Base-by-base conservation (phyloP, 1,139 yeast genomes). In the Saccharomycopsis hybrid region DNA sequence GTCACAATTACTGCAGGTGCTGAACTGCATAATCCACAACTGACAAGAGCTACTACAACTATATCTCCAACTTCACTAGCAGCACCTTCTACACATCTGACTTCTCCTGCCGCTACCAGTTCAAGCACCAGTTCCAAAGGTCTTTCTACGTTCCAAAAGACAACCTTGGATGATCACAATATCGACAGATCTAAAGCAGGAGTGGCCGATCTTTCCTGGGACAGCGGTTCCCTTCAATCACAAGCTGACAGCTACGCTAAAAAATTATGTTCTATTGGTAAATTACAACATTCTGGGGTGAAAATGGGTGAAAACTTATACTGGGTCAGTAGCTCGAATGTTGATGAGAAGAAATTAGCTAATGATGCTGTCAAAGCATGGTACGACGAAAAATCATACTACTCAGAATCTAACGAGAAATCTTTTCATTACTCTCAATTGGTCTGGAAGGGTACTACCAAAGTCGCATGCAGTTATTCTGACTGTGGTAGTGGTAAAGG, bases 401-500 rank as follows among this genome's bases (percentile, higher is more conserved):
- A 27, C 27, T 11, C 24, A n/a, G 29, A 7, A 2, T n/a, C 18
- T 8, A 5, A n/a, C 25, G 41, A 44, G 32, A 24, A 29, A 5
- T 13, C 30, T 7, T 18, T 27, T n/a, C 50, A 48, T 29, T 48
- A 43, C 32, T 29, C 50, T 28, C 47, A 43, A 28, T 11, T 48
- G 48, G 48, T 48, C 25, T 48, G 50, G 50, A 48, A 48, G 28
- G 41, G 28, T 18, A 44, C 50, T 9, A 48, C 47, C 13, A 18
- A 48, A 5, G n/a, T 48, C 5, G 50, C 44, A n/a, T 48, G 50
- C 37, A 37, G 33, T 25, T 32, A 33, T 24, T 29, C 66, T 35
- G 67, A 61, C 60, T 50, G 58, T 56, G 62, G 70, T 40, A 61
- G 65, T 29, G 56, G 64, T 44, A 52, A 47, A 57, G 66, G 42